Evolutionary conservation across 2,329 filamentous ascomycete species (phyloP).

Genomic region (Hymenotorrendiella dingleyae): DNA sequence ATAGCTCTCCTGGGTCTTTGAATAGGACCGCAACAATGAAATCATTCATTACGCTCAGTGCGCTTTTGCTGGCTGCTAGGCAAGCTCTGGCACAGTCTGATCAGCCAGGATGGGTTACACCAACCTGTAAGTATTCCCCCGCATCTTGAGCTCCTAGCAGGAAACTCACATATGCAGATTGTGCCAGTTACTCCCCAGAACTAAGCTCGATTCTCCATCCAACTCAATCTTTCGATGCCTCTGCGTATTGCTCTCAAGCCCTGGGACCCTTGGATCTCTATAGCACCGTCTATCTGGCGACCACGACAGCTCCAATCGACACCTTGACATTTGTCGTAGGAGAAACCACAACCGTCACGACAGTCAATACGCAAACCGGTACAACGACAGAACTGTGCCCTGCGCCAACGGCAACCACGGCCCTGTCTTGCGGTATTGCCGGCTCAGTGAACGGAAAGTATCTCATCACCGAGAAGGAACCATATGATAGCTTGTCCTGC

Average conservation of each 20-base stretch:
- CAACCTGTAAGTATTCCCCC: not conserved
- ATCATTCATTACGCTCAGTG: not conserved
- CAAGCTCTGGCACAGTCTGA: too few species aligned
- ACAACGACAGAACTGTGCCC: conserved; percentile 1
- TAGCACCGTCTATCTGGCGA: not conserved
- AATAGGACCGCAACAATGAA: too few species aligned
- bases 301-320: not conserved
- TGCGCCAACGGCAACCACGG: not conserved
- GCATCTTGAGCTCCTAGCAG: not conserved
- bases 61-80: not conserved
- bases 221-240: not conserved
- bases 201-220: not conserved
- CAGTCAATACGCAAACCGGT: not conserved
- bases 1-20: too few species aligned
- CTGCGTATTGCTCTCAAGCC: not conserved
- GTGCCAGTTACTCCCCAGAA: not conserved
- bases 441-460: not conserved
- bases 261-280: not conserved
- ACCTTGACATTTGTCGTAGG: not conserved
- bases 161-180: not conserved
- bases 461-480: not conserved
- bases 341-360: not conserved
- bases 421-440: not conserved
- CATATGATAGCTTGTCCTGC: not conserved
- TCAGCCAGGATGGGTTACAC: not conserved